A percentile compares a stretch with the other conserved stretches of the same genome.
Evolutionary conservation across 495 filamentous ascomycete genomes (phyloP).

Genomic region (Aspergillus incahuasiensis): DNA sequence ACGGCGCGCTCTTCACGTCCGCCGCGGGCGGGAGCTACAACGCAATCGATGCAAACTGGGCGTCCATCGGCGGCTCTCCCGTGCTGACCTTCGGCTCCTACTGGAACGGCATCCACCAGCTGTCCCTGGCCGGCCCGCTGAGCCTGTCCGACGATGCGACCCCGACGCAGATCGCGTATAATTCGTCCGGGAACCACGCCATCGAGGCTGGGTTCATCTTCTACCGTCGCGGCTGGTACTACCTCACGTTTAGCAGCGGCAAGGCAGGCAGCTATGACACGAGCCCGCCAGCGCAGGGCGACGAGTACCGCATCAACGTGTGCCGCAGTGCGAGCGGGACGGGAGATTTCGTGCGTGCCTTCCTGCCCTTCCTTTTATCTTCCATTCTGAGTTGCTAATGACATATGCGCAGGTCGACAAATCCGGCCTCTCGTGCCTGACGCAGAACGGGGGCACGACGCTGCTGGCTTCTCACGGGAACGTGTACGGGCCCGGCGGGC

Average conservation of each 20-base stretch:
- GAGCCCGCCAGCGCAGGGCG: constrained; percentile 46
- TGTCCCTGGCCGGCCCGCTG: constrained; percentile 45
- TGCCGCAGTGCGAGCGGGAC: constrained; percentile 52
- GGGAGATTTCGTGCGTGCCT: constrained; percentile 49
- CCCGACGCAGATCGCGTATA: constrained; percentile 51
- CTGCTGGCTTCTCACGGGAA: constrained; percentile 58
- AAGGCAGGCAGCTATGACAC: constrained; percentile 53
- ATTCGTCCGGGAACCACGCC: constrained; percentile 47
- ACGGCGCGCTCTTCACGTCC: constrained; percentile 44
- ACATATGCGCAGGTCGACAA: constrained; percentile 52
- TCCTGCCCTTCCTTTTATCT: background rate
- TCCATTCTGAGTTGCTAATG: background rate
- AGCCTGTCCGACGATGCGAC: constrained; percentile 27
- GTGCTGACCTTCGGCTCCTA: constrained; percentile 66
- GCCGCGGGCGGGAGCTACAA: constrained; percentile 51
- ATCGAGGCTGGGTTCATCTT: constrained; percentile 58
- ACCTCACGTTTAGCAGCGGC: constrained; percentile 63
- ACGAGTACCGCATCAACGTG: constrained; percentile 63
- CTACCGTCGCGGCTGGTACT: constrained; percentile 54
- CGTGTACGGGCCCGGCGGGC: constrained; percentile 69
- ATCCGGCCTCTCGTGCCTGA: constrained; percentile 49
- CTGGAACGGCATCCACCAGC: constrained; percentile 65
- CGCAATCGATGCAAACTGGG: constrained; percentile 65
- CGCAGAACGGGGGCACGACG: constrained; percentile 54
- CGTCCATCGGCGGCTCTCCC: constrained; percentile 41